phyloP scores from a whole-genome alignment of 2,329 filamentous ascomycete species.

The Arthrocladium fulminans region DNA sequence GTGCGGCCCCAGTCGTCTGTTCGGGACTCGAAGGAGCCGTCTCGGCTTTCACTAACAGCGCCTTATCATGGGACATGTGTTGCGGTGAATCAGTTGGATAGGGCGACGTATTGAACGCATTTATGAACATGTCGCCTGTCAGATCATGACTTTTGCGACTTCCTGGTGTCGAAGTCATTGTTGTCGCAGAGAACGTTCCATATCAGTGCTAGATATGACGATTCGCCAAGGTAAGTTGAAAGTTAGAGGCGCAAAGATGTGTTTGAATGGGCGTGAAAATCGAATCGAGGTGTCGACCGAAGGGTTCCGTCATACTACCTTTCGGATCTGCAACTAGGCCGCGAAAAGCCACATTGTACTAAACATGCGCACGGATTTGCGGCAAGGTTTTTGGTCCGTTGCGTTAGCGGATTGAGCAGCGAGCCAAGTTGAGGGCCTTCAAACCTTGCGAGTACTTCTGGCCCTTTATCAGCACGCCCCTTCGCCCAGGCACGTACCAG shows the following conservation, averaged over 20 bases:
- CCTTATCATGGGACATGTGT: background rate
- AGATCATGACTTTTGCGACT: background rate
- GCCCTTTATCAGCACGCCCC: too few relatives aligned
- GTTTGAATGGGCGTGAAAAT: background rate
- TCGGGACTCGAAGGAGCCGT: background rate
- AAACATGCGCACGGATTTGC: too few relatives aligned
- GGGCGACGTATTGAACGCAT: background rate
- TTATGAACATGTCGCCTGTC: slow-evolving; percentile 1
- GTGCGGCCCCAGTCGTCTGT: background rate
- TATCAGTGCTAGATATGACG: background rate
- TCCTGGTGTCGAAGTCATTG: background rate
- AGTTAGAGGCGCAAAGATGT: background rate
- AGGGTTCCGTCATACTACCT: too few relatives aligned
- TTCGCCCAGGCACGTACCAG: too few relatives aligned
- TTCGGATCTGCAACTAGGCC: too few relatives aligned
- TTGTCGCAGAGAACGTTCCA: background rate
- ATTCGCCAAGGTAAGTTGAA: background rate
- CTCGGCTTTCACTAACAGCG: background rate
- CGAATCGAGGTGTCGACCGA: too few relatives aligned
- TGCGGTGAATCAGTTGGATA: background rate
- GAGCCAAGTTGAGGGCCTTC: too few relatives aligned
- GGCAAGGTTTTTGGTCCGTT: too few relatives aligned
- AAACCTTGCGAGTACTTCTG: too few relatives aligned
- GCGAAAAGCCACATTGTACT: too few relatives aligned
- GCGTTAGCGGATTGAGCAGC: too few relatives aligned